Base-by-base conservation (phyloP, 805 yeast species). In the Peterozyma toletana region DNA sequence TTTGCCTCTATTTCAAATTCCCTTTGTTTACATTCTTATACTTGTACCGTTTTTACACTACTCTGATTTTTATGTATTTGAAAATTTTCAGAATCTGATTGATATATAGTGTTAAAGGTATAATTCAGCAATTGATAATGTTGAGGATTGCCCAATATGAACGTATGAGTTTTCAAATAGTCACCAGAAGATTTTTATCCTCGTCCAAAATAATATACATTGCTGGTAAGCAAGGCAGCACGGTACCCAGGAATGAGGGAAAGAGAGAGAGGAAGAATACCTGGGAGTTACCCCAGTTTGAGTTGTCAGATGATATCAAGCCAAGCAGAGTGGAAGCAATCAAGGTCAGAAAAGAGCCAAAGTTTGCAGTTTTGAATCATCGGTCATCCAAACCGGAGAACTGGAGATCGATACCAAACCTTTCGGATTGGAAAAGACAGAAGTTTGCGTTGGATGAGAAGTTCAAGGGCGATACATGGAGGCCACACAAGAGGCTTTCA, bases 351-450 rank as follows among this genome's bases (percentile, higher is more conserved):
- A 33, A 35, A 13, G 37, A 45, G 9, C n/a, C 45, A 2, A 54
- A 48, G 36, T 44, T 50, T 39, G 46, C 48, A 15, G 33, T 44
- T 4, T 35, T 47, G 13, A 53, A 50, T 30, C 37, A 42, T 11
- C 51, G 53, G 1, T 44, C 48, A 30, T 46, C 58, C n/a, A 67
- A 70, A 3, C 83, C 83, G 2, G 50, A 51, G 35, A 60, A 61
- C 45, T 77, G 78, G 84, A 61, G 75, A 42, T 55, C 54, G 38
- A 57, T 55, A 43, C 55, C 45, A 37, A 53, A 49, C 45, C 63
- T 66, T n/a, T 83, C 86, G 1, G 77, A 71, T 33, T 90, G 96
- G 93, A 66, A 75, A 51, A 73, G 80, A 51, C 80, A 88, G 51
- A 80, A 80, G 52, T 72, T 71, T 51, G 78, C 93, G 0, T 49